Evolutionary conservation across 75 land plant genomes (phyloP), one percentile per base, ranked within the genome.

Genomic region (Larix kaempferi): DNA sequence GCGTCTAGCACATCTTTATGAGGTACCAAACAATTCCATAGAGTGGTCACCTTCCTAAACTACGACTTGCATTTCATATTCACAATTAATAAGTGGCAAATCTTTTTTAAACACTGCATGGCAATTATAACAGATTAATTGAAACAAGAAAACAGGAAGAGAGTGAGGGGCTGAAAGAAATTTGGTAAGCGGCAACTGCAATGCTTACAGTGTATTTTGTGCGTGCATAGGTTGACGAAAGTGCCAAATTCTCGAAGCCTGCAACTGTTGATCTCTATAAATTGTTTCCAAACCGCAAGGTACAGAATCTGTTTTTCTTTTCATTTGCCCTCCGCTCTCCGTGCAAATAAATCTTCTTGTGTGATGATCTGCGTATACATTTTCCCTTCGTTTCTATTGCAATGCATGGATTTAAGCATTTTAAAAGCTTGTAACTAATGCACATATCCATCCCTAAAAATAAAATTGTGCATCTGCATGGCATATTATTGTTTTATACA

Each of bases 1-100:
- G 25, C 75, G 85, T 22, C 83, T 83, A 21, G 85, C 83, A n/a
- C 78, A 83, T 41, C 61, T 83, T 63, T 83, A 74, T 55, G 85
- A 83, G 85, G 85, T 80, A 69, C 25, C 54, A 69, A 10, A 69
- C 44, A 69, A 69, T 22, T 22, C 73, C 49, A 39, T 69, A 19
- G n/a, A 69, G 19, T 22, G 4, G 25, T 21, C 25, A 41, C 6
- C 22, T 69, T 58, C 11, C 52, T 69, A 44, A 69, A 69, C 11
- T 44, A 49, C 2, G 11, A n/a, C n/a, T 35, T 65, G 69, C 11
- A 69, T 12, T 44, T 17, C 41, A 7, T 41, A 21, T 0, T 69
- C 23, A 21, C n/a, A 69, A 19, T 6, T n/a, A 4, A 39, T 41
- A 69, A 41, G 49, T 49, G 54, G 54, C 54, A 49, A 49, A 49